Percentiles rank a stretch among this genome's conserved stretches.
Evolutionary conservation across 2,329 filamentous ascomycete species (phyloP).

Genomic region (Didymella pomorum): DNA sequence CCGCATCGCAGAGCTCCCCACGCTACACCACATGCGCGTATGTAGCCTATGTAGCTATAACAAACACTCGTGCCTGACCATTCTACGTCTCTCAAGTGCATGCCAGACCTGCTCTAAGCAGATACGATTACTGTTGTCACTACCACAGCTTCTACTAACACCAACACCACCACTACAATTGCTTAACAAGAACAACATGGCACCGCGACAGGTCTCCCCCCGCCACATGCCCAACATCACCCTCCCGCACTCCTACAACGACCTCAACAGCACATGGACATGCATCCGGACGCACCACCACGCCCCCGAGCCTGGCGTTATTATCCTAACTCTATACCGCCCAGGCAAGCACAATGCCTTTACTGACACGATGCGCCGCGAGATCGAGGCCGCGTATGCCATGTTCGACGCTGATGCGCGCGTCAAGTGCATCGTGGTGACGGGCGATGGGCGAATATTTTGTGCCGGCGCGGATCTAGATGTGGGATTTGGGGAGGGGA

Average conservation of each 20-base stretch:
- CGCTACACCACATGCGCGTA: conserved; percentile 3
- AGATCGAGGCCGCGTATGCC: conserved; percentile 63
- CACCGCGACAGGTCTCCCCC: conserved; percentile 23
- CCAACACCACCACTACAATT: neutral
- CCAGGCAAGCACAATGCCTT: conserved; percentile 74
- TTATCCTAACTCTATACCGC: conserved; percentile 70
- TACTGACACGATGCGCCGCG: conserved; percentile 68
- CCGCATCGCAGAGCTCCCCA: conserved; percentile 13
- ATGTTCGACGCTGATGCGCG: conserved; percentile 63
- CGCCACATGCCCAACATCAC: conserved; percentile 33
- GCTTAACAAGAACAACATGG: conserved; percentile 10
- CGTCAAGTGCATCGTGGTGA: conserved; percentile 64
- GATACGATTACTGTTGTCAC: neutral
- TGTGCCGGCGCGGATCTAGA: conserved; percentile 67
- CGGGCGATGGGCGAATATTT: conserved; percentile 60
- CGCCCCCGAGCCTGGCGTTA: conserved; percentile 59
- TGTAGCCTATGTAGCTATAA: conserved; percentile 17
- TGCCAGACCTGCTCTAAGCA: no score
- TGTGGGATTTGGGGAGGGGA: conserved; percentile 57
- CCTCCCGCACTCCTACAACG: conserved; percentile 52
- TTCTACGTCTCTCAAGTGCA: neutral
- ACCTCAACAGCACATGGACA: conserved; percentile 45
- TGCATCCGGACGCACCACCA: conserved; percentile 54
- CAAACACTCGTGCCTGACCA: neutral
- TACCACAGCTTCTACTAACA: no score